Conservation (phyloP, 164 flowering plant species). For the Berberis thunbergii region DNA sequence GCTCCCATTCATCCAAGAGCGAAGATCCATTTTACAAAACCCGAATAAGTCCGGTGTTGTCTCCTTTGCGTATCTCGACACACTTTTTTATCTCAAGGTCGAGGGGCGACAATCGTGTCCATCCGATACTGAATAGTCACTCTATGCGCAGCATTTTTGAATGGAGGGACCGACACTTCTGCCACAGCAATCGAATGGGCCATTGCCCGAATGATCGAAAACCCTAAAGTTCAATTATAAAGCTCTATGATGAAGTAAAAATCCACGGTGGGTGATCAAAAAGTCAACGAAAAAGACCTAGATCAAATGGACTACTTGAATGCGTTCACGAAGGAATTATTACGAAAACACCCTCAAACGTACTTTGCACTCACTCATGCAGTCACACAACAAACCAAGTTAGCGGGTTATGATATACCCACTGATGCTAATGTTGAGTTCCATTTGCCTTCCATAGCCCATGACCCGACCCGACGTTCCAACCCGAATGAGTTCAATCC, state of each 20-base stretch:
- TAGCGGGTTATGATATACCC: constrained; percentile 81
- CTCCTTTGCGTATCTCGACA: constrained; percentile 75
- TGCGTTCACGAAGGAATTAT: constrained; percentile 63
- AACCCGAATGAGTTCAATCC: constrained; percentile 68
- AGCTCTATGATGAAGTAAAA: constrained; percentile 48
- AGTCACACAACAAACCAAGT: constrained; percentile 43
- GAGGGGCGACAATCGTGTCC: constrained; percentile 62
- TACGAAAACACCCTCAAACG: constrained; percentile 93
- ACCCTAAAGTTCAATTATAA: constrained; percentile 48
- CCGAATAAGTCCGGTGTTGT: constrained; percentile 27
- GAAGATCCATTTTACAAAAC: constrained; percentile 30
- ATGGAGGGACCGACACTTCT: constrained; percentile 96
- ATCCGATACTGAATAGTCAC: constrained; percentile 59
- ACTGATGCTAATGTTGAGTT: constrained; percentile 49
- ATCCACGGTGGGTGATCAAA: constrained; percentile 32
- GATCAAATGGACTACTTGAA: constrained; percentile 65
- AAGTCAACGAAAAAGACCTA: constrained; percentile 61
- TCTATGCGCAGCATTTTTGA: constrained; percentile 84
- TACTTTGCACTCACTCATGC: constrained; percentile 69
- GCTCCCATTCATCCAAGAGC: constrained; percentile 43
- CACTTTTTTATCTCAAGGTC: constrained; percentile 60
- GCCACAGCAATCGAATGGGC: constrained; percentile 92
- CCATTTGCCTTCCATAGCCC: constrained; percentile 38
- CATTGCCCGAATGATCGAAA: constrained; percentile 55
- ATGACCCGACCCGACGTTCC: constrained; percentile 67